Percentiles rank a stretch among this genome's conserved stretches.
Conservation (phyloP, 306 rosid species). For the Cucurbita argyrosperma region DNA sequence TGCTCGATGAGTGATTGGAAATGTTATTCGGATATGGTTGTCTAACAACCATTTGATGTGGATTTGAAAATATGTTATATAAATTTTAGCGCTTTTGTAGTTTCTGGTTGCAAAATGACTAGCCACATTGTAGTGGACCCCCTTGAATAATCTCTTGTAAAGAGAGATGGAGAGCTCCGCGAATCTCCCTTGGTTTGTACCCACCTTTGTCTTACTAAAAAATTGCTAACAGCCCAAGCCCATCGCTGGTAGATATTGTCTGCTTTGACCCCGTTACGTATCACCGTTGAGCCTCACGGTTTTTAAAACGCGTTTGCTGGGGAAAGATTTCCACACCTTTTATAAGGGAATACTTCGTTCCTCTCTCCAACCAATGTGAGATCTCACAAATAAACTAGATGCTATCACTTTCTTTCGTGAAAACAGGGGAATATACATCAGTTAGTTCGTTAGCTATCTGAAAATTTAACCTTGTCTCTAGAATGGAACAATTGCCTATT, state of each 20-base stretch:
- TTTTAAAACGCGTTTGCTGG: no score
- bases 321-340: no score
- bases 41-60: not conserved
- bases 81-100: not conserved
- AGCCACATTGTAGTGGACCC: not conserved
- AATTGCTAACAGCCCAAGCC: no score
- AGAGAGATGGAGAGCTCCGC: not conserved
- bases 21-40: no score
- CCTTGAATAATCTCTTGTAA: not conserved
- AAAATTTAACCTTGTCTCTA: not conserved
- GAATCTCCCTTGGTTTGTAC: not conserved
- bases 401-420: not conserved
- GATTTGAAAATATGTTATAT: not conserved
- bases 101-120: not conserved
- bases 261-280: no score
- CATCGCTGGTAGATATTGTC: no score
- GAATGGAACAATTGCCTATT: not conserved
- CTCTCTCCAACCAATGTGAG: no score
- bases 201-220: not conserved
- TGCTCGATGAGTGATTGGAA: no score
- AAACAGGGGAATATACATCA: not conserved
- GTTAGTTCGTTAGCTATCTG: not conserved
- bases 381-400: no score
- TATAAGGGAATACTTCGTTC: no score
- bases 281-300: no score